A percentile compares a stretch with the other conserved stretches of the same genome.
phyloP scores from a whole-genome alignment of 106 monocot genomes.

The Dioscorea zingiberensis region DNA sequence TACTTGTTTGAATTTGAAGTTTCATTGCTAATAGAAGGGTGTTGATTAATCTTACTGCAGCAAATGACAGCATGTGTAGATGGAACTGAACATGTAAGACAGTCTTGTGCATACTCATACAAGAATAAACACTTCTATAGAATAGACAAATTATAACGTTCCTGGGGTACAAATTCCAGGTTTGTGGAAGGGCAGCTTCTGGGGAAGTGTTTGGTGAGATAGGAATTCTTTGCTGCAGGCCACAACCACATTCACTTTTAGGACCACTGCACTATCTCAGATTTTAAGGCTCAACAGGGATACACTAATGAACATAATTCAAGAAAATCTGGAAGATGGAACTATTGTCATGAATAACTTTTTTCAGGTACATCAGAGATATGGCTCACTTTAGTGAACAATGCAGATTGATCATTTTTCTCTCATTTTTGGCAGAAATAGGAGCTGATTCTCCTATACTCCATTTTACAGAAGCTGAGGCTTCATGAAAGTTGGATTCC shows the following conservation, averaged over 20 bases:
- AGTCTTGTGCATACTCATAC: background rate
- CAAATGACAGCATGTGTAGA: slow-evolving; percentile 21
- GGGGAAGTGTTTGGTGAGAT: slow-evolving; percentile 69
- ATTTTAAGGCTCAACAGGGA: slow-evolving; percentile 44
- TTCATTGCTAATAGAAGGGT: background rate
- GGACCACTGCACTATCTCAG: slow-evolving; percentile 56
- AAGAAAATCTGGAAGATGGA: slow-evolving; percentile 37
- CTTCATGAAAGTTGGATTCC: slow-evolving; percentile 5
- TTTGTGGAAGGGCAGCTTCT: slow-evolving; percentile 23
- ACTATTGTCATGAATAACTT: slow-evolving; percentile 49
- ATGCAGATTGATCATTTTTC: background rate
- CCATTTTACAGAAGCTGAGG: slow-evolving; percentile 33
- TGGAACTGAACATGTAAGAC: slow-evolving; percentile 31
- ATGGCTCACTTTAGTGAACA: background rate
- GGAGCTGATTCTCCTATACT: slow-evolving; percentile 19
- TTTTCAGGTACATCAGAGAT: slow-evolving; percentile 35
- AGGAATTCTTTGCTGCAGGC: slow-evolving; percentile 38
- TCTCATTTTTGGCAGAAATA: slow-evolving; percentile 14
- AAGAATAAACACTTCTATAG: too few relatives aligned
- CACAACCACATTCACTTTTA: slow-evolving; percentile 59
- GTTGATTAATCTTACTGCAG: slow-evolving; percentile 18
- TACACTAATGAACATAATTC: slow-evolving; percentile 36
- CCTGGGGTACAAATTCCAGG: slow-evolving; percentile 15
- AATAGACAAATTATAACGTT: too few relatives aligned
- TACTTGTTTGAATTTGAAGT: background rate